These are phyloP conservation scores for Colletotrichum kahawae DNA, from an alignment of 2,329 filamentous ascomycete genomes.

Conservation along the genomic window DNA sequence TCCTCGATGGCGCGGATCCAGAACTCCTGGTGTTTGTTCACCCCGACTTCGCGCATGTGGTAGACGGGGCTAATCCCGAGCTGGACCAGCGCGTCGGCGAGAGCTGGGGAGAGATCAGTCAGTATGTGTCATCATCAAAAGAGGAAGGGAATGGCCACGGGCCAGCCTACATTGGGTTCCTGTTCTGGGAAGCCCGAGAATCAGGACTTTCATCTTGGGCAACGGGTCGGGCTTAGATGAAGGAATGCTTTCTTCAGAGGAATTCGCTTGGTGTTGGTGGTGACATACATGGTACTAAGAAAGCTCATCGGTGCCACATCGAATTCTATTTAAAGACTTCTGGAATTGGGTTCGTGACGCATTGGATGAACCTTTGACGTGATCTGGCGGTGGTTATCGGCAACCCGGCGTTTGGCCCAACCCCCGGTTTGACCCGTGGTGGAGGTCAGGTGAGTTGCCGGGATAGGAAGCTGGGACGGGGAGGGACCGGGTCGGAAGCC, in stretches of 20 bases:
- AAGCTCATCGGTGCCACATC: not conserved
- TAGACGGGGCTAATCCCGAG: constrained; percentile 36
- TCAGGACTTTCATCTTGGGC: constrained; percentile 34
- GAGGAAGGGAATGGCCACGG: not conserved
- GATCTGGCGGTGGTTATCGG: not conserved
- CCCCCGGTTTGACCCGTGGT: not conserved
- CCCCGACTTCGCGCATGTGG: constrained; percentile 36
- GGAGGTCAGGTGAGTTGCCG: not conserved
- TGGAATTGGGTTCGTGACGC: not conserved
- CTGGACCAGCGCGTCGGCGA: constrained; percentile 32
- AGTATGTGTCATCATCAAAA: not conserved
- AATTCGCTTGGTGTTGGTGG: not conserved
- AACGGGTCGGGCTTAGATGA: no score
- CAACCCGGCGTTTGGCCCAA: not conserved
- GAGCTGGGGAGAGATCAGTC: constrained; percentile 20
- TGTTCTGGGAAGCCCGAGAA: constrained; percentile 36
- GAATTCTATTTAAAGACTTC: not conserved
- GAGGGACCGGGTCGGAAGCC: not conserved
- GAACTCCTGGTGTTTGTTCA: constrained; percentile 34
- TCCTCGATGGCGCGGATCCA: constrained; percentile 38
- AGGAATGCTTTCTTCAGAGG: not conserved
- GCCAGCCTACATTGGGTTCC: constrained; percentile 35
- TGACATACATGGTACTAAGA: not conserved
- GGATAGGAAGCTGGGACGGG: not conserved
- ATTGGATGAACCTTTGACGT: not conserved